Percentiles rank a stretch among this genome's conserved stretches.
Conservation (phyloP, 495 filamentous ascomycete species). For the Aspergillus mulundensis region DNA sequence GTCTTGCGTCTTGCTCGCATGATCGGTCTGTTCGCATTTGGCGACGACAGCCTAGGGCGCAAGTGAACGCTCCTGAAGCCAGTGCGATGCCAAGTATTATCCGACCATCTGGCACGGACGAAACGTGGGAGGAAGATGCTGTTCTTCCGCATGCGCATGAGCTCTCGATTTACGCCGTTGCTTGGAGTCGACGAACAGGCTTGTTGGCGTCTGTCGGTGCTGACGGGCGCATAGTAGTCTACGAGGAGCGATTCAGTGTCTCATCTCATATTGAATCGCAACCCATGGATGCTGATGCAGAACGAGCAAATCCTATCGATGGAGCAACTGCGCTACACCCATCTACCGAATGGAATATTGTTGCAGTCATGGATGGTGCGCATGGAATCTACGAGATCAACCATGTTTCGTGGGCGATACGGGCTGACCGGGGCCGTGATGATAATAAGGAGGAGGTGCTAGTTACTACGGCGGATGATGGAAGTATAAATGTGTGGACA, state of each 20-base stretch:
- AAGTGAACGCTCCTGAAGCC: not conserved
- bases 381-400: conserved; percentile 95
- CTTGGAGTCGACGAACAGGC: conserved; percentile 74
- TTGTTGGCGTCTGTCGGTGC: conserved; percentile 78
- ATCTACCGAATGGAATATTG: conserved; percentile 60
- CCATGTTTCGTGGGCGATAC: conserved; percentile 70
- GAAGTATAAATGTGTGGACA: conserved; percentile 67
- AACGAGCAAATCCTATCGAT: not conserved
- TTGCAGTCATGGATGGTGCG: conserved; percentile 61
- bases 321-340: conserved; percentile 1
- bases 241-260: conserved; percentile 55
- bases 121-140: conserved; percentile 74
- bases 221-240: conserved; percentile 79
- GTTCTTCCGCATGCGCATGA: conserved; percentile 70
- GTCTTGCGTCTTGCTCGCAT: conserved; percentile 74
- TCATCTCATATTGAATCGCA: conserved; percentile 21
- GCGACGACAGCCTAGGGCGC: conserved; percentile 56
- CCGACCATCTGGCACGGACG: conserved; percentile 61
- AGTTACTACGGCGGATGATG: conserved; percentile 78
- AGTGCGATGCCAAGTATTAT: conserved; percentile 71
- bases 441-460: conserved; percentile 56
- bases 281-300: conserved; percentile 34
- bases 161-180: conserved; percentile 72
- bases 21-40: conserved; percentile 76
- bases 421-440: conserved; percentile 34